A percentile compares a stretch with the other conserved stretches of the same genome.
phyloP scores from a whole-genome alignment of 2,329 filamentous ascomycete genomes.

The Neonectria ditissima region DNA sequence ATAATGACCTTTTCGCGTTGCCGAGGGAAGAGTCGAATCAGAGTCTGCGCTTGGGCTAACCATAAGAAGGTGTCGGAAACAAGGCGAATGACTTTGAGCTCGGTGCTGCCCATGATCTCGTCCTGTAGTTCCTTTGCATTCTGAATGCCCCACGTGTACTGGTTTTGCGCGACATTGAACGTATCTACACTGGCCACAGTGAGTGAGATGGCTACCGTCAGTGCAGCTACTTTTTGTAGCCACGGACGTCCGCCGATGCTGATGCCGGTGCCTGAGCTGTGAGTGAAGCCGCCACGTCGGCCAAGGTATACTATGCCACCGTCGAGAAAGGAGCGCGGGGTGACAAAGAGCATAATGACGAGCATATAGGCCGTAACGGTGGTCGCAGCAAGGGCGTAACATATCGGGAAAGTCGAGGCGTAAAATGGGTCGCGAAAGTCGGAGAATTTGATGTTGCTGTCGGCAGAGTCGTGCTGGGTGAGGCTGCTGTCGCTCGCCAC shows the following conservation, averaged over 20 bases:
- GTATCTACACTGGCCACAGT: conserved; percentile 95
- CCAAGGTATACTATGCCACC: conserved; percentile 86
- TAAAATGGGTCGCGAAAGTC: conserved; percentile 90
- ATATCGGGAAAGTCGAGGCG: conserved; percentile 90
- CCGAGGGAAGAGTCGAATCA: conserved; percentile 94
- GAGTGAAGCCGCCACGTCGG: conserved; percentile 86
- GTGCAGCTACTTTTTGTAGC: conserved; percentile 85
- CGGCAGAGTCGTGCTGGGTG: conserved; percentile 44
- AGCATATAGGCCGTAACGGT: conserved; percentile 93
- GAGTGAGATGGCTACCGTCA: conserved; percentile 83
- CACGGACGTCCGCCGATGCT: conserved; percentile 92
- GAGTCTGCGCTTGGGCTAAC: conserved; percentile 96
- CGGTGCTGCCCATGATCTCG: conserved; percentile 83
- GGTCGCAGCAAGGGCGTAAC: conserved; percentile 90
- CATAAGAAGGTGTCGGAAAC: conserved; percentile 97
- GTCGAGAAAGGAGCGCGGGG: conserved; percentile 91
- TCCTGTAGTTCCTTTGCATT: conserved; percentile 81
- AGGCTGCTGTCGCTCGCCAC: conserved; percentile 54
- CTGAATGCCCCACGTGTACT: conserved; percentile 84
- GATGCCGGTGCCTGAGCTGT: conserved; percentile 80
- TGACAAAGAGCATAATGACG: conserved; percentile 93
- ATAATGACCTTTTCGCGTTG: conserved; percentile 98
- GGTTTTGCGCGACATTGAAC: conserved; percentile 83
- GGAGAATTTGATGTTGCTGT: conserved; percentile 60
- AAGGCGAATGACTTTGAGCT: conserved; percentile 90